Base-by-base conservation (phyloP, 257 asterid species). In the Nicotiana otophora region DNA sequence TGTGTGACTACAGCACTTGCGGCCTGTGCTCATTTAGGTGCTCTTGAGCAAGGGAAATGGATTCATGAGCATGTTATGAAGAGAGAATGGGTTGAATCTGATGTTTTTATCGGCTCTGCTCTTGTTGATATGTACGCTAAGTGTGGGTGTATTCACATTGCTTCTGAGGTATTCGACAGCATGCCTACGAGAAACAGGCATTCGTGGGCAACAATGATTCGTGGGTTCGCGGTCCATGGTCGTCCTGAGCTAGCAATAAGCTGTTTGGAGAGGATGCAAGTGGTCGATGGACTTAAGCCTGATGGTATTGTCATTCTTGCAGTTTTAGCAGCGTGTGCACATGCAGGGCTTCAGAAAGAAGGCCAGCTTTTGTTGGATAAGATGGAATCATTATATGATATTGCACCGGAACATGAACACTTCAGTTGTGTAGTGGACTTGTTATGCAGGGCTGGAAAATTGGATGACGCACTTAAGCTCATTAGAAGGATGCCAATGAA, bases 111-210 rank as follows among this genome's bases (percentile, higher is more conserved):
- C 83, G 90, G 88, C 70, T 93, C 93, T 48, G 89, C 92, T 30
- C 94, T 95, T 76, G 92, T 93, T 33, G 97, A 93, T 86, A 92
- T 91, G 97, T 92, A 95, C 62, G 91, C 97, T 19, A 93, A 93
- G 90, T 93, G 99, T 72, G 93, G 98, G 78, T 83, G 88, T 75
- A 81, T 95, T 87, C 87, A 88, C 66, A 84, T 80, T 82, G 96
- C 97, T 11, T 89, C 88, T 74, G 83, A 88, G 7, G 90, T 92
- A n/a, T 95, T 95, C 16, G 84, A 77, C 16, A 81, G 87, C 81
- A 90, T 91, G 85, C 85, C 86, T 16, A 86, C 19, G 55, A 74
- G 87, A 81, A 84, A 82, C 80, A 83, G 79, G 58, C 84, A 83
- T 63, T 83, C 87, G 0, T 88, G 89, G 91, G 87, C 88, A 23